Conservation (phyloP, 2,329 filamentous ascomycete genomes). For the Aspergillus fijiensis region DNA sequence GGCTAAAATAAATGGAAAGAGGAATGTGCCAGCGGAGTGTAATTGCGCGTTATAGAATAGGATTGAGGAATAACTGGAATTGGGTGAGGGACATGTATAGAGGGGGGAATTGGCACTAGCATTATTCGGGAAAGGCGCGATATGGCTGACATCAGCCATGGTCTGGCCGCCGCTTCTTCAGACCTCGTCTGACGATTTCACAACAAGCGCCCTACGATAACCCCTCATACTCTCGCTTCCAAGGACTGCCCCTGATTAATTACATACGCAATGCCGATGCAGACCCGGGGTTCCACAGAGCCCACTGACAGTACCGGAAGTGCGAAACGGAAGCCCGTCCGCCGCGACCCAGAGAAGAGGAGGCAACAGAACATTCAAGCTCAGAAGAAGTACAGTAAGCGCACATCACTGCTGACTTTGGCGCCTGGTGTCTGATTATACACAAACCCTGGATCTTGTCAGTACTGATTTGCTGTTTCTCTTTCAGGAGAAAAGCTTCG, state of each 20-base stretch:
- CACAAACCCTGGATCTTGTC: background rate
- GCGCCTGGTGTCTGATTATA: background rate
- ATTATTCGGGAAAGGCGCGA: no score
- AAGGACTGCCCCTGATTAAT: background rate
- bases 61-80: no score
- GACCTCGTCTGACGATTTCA: background rate
- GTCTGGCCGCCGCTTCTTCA: background rate
- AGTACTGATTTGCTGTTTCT: background rate
- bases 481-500: constrained; percentile 19
- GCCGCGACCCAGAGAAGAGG: constrained; percentile 23
- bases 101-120: no score
- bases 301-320: background rate
- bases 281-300: background rate
- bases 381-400: constrained; percentile 24
- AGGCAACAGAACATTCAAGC: constrained; percentile 25
- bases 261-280: constrained; percentile 7
- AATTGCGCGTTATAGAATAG: no score
- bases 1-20: no score
- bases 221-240: background rate
- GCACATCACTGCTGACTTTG: background rate
- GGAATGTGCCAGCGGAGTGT: no score
- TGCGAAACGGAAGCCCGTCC: constrained; percentile 22
- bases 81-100: no score
- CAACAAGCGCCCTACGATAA: background rate
- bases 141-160: constrained; percentile 10